A percentile compares a stretch with the other conserved stretches of the same genome.
Conservation (phyloP, 139 green algal genomes). For the Micromonas pusilla region DNA sequence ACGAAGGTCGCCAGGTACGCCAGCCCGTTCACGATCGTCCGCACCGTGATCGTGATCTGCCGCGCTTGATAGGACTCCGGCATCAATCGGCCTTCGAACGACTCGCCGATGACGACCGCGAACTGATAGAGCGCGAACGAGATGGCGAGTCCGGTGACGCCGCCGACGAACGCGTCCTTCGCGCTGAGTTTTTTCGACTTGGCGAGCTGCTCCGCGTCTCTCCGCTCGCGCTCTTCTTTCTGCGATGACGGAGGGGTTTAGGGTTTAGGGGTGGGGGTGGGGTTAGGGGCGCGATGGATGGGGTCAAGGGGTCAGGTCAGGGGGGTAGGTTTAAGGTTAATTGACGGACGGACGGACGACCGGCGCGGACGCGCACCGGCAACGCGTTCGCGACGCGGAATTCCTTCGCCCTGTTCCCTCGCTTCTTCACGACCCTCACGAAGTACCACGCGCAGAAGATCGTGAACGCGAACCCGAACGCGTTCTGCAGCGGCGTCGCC, state of each 20-base stretch:
- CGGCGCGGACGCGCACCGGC: no score
- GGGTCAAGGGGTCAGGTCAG: neutral
- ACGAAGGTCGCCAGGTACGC: conserved; percentile 65
- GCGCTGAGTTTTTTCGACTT: neutral
- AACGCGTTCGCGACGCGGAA: conserved; percentile 16
- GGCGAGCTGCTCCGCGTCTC: neutral
- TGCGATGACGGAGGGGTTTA: neutral
- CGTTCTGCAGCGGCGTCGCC: conserved; percentile 13
- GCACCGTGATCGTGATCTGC: conserved; percentile 63
- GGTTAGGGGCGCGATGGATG: no score
- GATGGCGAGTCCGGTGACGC: neutral
- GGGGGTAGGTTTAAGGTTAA: neutral
- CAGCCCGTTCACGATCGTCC: conserved; percentile 61
- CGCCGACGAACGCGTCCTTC: neutral
- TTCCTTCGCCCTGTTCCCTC: neutral
- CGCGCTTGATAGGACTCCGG: conserved; percentile 34
- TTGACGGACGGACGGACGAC: neutral
- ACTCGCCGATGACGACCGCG: neutral
- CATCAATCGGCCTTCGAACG: neutral
- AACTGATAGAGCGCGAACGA: neutral
- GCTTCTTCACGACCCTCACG: neutral
- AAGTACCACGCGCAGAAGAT: conserved; percentile 10
- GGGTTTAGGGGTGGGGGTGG: neutral
- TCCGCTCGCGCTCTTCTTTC: neutral
- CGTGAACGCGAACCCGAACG: neutral